Percentiles rank a stretch among this genome's conserved stretches.
phyloP scores from a whole-genome alignment of 306 rosid species.

The Psophocarpus tetragonolobus region DNA sequence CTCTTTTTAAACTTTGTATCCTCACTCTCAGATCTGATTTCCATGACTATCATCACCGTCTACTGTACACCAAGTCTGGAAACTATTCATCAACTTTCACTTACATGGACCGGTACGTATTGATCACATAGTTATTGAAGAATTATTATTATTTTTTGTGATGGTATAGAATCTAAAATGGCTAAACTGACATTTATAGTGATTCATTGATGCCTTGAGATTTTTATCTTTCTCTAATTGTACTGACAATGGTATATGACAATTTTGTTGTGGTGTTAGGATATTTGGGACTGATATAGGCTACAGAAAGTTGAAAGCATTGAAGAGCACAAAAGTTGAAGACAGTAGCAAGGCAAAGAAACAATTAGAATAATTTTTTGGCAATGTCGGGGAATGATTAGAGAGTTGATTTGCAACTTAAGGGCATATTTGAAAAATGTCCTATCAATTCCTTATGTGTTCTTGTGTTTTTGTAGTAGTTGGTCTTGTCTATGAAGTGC shows the following conservation, averaged over 20 bases:
- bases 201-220: slow-evolving; percentile 21
- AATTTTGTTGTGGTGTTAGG: slow-evolving; percentile 44
- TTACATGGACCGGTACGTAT: slow-evolving; percentile 85
- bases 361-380: slow-evolving; percentile 14
- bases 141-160: not conserved
- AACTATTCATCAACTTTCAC: slow-evolving; percentile 94
- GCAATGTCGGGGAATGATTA: slow-evolving; percentile 34
- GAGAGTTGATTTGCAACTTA: slow-evolving; percentile 35
- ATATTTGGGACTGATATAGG: slow-evolving; percentile 85
- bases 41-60: slow-evolving; percentile 98
- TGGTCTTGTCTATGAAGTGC: slow-evolving; percentile 35
- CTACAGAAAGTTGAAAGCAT: slow-evolving; percentile 77
- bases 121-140: slow-evolving; percentile 14
- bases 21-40: slow-evolving; percentile 76
- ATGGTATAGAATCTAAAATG: not conserved
- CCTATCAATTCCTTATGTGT: slow-evolving; percentile 31
- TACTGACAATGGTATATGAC: slow-evolving; percentile 16
- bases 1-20: slow-evolving; percentile 29
- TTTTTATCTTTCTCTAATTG: not conserved
- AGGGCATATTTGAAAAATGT: slow-evolving; percentile 38
- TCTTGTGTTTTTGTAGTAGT: slow-evolving; percentile 39
- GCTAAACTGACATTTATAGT: slow-evolving; percentile 6
- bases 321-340: slow-evolving; percentile 53
- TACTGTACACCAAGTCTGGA: slow-evolving; percentile 93
- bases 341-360: slow-evolving; percentile 50